These are phyloP conservation scores for Hypoxylon perforatum DNA, from an alignment of 495 filamentous ascomycete species.

Conservation along the genomic window DNA sequence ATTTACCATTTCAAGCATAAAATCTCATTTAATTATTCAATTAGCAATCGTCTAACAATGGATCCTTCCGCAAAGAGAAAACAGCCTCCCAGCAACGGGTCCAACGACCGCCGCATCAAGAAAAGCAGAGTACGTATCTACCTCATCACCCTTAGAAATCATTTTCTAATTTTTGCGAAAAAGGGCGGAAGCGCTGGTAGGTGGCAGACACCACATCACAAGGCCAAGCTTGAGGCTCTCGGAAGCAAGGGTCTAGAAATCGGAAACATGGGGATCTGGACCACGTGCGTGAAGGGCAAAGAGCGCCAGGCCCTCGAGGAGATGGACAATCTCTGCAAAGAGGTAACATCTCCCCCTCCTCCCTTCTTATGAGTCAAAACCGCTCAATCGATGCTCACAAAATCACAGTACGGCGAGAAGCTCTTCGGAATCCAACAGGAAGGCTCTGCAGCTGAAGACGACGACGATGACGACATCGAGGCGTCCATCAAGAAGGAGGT, in stretches of 20 bases:
- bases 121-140: slow-evolving; percentile 47
- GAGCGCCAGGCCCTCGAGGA: slow-evolving; percentile 84
- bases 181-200: slow-evolving; percentile 63
- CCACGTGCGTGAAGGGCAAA: slow-evolving; percentile 83
- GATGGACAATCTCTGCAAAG: slow-evolving; percentile 75
- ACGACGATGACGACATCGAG: slow-evolving; percentile 76
- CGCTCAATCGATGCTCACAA: slow-evolving; percentile 8
- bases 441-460: slow-evolving; percentile 50
- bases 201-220: slow-evolving; percentile 66
- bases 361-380: background rate
- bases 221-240: slow-evolving; percentile 51
- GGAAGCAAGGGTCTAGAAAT: slow-evolving; percentile 64
- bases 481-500: slow-evolving; percentile 83
- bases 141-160: background rate
- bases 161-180: slow-evolving; percentile 10
- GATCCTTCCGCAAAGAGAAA: slow-evolving; percentile 41
- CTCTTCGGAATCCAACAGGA: slow-evolving; percentile 63
- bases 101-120: slow-evolving; percentile 36
- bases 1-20: too few relatives aligned
- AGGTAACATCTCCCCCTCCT: slow-evolving; percentile 63
- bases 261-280: slow-evolving; percentile 88
- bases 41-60: slow-evolving; percentile 16
- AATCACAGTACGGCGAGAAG: slow-evolving; percentile 64
- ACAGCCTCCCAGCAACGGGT: slow-evolving; percentile 19
- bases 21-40: background rate